Conservation (phyloP, 163 green algal species). For the Trebouxia gelatinosa region DNA sequence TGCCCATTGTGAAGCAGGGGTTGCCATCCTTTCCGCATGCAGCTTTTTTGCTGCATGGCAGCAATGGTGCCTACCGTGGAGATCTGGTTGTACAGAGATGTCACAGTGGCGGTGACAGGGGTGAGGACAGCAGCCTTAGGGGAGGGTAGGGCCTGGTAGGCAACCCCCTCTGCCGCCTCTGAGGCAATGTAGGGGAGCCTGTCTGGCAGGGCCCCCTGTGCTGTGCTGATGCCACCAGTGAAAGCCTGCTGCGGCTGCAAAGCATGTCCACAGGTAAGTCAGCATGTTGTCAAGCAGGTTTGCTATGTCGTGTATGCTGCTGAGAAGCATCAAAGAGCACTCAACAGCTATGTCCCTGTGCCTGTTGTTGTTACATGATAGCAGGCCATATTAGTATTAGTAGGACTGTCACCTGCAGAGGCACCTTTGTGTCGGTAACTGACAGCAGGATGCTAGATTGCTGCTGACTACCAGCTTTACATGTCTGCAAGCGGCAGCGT, state of each 20-base stretch:
- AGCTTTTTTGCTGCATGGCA: background rate
- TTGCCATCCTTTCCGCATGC: background rate
- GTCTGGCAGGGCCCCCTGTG: background rate
- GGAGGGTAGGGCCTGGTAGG: background rate
- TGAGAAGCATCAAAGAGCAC: background rate
- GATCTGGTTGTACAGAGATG: slow-evolving; percentile 4
- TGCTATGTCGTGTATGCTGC: too few relatives aligned
- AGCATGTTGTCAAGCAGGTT: too few relatives aligned
- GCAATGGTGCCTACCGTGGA: background rate
- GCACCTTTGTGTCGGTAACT: too few relatives aligned
- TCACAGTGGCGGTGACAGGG: background rate
- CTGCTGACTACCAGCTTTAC: too few relatives aligned
- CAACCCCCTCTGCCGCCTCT: background rate
- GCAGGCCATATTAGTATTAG: too few relatives aligned
- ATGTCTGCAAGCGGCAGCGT: too few relatives aligned
- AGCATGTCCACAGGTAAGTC: background rate
- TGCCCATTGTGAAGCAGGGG: too few relatives aligned
- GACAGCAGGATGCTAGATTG: too few relatives aligned
- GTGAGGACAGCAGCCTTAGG: slow-evolving; percentile 9
- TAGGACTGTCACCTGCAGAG: too few relatives aligned
- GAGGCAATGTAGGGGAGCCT: background rate
- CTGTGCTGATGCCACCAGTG: background rate
- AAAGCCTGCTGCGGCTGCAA: background rate
- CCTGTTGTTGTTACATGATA: too few relatives aligned
- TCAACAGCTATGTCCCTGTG: slow-evolving; percentile 43